Base-by-base conservation (phyloP, 495 filamentous ascomycete genomes). In the Neurospora sp. region DNA sequence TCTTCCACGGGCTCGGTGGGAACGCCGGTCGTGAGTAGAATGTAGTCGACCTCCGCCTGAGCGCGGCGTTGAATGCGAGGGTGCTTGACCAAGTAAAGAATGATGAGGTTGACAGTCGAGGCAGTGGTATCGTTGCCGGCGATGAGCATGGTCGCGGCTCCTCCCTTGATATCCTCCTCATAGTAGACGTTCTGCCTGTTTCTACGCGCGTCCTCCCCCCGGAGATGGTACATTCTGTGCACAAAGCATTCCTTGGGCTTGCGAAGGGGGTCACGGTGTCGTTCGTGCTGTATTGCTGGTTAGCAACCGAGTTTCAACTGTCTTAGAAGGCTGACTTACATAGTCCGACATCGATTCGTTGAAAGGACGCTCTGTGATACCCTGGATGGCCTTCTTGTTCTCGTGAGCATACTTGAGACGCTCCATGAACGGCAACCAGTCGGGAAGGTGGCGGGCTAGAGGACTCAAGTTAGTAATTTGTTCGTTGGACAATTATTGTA, bases 21-120 rank as follows among this genome's bases (percentile, higher is more conserved):
- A 35, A 37, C 5, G 14, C 53, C 53, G 14, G 53, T 66, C 27
- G 53, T 66, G 27, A 66, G 53, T 66, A 66, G 14, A 3, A 89
- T 84, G 14, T 77, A 73, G 75, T 91, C 88, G 48, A 92, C 79
- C 75, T 92, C 89, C 9, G 82, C 85, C 74, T 88, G 88, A 4
- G 88, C 88, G 37, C 84, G 86, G 20, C 77, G 75, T 69, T 88
- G 86, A 0, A 85, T 85, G 0, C 86, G 80, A 0, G 79, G 80
- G 71, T 85, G 81, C n/a, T 80, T 73, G 76, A 84, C 79, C 37
- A 84, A 75, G 71, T 84, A 82, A 8, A 86, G 76, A 35, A 85
- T 76, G 16, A 84, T 77, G 12, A 85, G 78, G 40, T 79, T 83
- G 0, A 82, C 73, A 0, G 84, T 84, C 40, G 79, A 80, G 59